Percentiles rank a stretch among this genome's conserved stretches.
These are phyloP conservation scores for Hypoxylon sp. DNA, from an alignment of 2,329 filamentous ascomycete species.

Conservation along the genomic window DNA sequence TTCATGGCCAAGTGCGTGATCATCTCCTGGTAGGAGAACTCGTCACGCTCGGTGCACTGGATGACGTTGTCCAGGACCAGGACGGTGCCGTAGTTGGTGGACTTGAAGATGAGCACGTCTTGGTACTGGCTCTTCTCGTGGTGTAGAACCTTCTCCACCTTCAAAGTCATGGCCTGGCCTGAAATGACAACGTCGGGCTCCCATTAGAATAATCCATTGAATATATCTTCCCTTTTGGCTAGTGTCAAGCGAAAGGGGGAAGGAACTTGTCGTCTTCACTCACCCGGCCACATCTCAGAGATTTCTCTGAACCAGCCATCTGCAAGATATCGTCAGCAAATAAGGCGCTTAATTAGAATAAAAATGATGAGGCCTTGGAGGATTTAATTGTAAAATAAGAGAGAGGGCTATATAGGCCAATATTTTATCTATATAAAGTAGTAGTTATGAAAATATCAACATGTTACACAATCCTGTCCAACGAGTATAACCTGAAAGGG, in stretches of 20 bases:
- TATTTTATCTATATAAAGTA: neutral
- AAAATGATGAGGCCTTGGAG: neutral
- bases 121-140: constrained; percentile 99
- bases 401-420: neutral
- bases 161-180: constrained; percentile 98
- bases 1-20: constrained; percentile 99
- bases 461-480: constrained; percentile 10
- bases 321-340: constrained; percentile 57
- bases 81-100: constrained; percentile 95
- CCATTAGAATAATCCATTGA: constrained; percentile 21
- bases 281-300: constrained; percentile 95
- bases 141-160: constrained; percentile 97
- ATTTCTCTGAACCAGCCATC: constrained; percentile 99
- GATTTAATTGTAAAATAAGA: neutral
- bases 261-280: constrained; percentile 48
- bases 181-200: constrained; percentile 8
- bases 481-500: constrained; percentile 7
- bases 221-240: constrained; percentile 7
- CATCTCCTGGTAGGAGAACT: constrained; percentile 99
- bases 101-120: constrained; percentile 99
- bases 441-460: neutral
- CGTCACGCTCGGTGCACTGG: constrained; percentile 97
- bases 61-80: constrained; percentile 99
- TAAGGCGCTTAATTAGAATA: constrained; percentile 9
- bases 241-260: neutral